These are phyloP conservation scores for Neofusicoccum kwambonambiense DNA, from an alignment of 2,329 filamentous ascomycete genomes.

Conservation along the genomic window DNA sequence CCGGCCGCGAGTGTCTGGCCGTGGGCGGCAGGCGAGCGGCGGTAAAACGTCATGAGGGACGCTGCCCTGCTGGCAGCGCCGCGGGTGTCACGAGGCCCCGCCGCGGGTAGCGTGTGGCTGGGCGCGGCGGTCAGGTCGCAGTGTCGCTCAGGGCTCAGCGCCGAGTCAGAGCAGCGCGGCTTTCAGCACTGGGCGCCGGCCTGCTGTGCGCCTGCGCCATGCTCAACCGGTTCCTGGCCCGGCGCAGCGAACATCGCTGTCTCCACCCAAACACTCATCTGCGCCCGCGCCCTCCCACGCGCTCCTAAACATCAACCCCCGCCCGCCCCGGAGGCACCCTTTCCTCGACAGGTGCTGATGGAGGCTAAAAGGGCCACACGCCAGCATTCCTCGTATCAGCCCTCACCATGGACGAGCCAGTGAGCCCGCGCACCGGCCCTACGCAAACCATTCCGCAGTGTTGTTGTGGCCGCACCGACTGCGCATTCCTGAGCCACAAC, in stretches of 20 bases:
- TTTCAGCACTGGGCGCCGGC: background rate
- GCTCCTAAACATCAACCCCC: constrained; percentile 13
- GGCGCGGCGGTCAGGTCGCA: background rate
- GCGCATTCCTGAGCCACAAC: constrained; percentile 79
- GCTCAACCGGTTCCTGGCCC: background rate
- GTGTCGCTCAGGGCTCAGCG: background rate
- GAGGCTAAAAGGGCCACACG: constrained; percentile 2
- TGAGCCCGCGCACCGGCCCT: constrained; percentile 10
- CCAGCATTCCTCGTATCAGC: constrained; percentile 7
- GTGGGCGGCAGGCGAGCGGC: background rate
- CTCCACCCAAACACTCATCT: constrained; percentile 9
- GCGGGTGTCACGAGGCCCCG: background rate
- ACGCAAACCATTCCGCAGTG: constrained; percentile 51
- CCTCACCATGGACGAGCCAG: constrained; percentile 14
- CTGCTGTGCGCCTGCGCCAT: background rate
- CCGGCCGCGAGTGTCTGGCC: background rate
- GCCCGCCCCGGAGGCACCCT: constrained; percentile 3
- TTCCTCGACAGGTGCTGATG: constrained; percentile 13
- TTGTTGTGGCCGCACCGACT: constrained; percentile 82
- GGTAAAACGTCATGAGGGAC: constrained; percentile 8
- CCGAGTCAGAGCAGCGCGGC: background rate
- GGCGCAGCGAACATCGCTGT: constrained; percentile 1
- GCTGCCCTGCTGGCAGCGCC: background rate
- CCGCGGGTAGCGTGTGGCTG: background rate
- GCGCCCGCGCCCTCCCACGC: background rate